Evolutionary conservation across 768 basidiomycete genomes (phyloP).

Genomic region (Kwoniella europaea): DNA sequence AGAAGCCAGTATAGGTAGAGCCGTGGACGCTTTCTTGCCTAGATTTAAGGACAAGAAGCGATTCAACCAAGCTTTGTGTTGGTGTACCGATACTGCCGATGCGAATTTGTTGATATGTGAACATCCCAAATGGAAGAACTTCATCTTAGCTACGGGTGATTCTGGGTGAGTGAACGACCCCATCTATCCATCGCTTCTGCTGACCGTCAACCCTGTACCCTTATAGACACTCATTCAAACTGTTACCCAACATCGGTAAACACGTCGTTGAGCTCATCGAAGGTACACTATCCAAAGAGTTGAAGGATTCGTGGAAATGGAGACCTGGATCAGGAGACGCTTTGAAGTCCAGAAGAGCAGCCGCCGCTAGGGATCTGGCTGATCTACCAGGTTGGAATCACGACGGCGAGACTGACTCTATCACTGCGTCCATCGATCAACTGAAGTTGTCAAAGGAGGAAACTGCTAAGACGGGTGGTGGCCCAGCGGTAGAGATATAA

Average conservation of each 20-base stretch:
- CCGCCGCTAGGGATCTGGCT: conserved; percentile 39
- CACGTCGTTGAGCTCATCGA: conserved; percentile 52
- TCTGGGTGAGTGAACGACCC: conserved; percentile 15
- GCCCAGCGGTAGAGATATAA: conserved; percentile 11
- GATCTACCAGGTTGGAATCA: conserved; percentile 45
- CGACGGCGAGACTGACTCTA: conserved; percentile 7
- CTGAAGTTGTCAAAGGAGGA: conserved; percentile 5
- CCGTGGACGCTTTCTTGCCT: conserved; percentile 42
- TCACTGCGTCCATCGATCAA: conserved; percentile 2
- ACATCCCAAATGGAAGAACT: conserved; percentile 44
- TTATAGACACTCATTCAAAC: conserved; percentile 50
- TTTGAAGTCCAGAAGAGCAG: conserved; percentile 27
- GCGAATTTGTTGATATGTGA: conserved; percentile 49
- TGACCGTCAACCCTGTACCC: too few species aligned
- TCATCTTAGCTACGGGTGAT: conserved; percentile 54
- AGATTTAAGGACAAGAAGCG: conserved; percentile 34
- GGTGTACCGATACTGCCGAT: conserved; percentile 55
- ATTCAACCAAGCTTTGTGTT: conserved; percentile 49
- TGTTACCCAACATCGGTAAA: conserved; percentile 47
- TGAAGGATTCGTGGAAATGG: conserved; percentile 36
- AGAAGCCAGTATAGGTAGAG: conserved; percentile 27
- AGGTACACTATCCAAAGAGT: conserved; percentile 34
- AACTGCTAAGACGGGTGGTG: conserved; percentile 13
- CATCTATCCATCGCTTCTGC: too few species aligned
- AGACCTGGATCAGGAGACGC: conserved; percentile 29